Evolutionary conservation across 768 basidiomycete species (phyloP).

Genomic region (Suillus variegatus): DNA sequence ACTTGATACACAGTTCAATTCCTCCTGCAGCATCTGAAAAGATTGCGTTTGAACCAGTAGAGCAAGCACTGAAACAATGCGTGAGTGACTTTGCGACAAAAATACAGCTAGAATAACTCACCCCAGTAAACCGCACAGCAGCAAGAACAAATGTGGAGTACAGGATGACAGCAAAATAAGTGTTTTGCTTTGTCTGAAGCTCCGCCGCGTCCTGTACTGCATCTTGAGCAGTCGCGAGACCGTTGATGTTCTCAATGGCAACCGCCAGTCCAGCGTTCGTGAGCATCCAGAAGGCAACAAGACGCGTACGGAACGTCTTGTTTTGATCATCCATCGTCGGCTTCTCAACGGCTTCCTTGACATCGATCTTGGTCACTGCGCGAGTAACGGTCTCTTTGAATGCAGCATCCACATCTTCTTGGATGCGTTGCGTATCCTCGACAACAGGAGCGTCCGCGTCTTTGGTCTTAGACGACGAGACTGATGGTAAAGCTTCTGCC

Average conservation of each 20-base stretch:
- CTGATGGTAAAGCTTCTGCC: slow-evolving; percentile 86
- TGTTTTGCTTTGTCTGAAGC: slow-evolving; percentile 50
- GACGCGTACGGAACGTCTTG: slow-evolving; percentile 89
- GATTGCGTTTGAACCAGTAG: slow-evolving; percentile 82
- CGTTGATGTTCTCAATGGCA: slow-evolving; percentile 75
- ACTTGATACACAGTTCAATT: slow-evolving; percentile 43
- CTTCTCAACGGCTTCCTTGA: slow-evolving; percentile 68
- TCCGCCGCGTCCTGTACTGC: slow-evolving; percentile 40
- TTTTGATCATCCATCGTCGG: slow-evolving; percentile 89
- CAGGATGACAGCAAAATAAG: slow-evolving; percentile 77
- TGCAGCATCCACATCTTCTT: slow-evolving; percentile 86
- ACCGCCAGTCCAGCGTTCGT: slow-evolving; percentile 69
- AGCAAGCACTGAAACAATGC: slow-evolving; percentile 62
- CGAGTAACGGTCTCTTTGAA: slow-evolving; percentile 93
- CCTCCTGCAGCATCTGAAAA: slow-evolving; percentile 79
- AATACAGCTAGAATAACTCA: slow-evolving; percentile 39
- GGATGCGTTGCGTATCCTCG: slow-evolving; percentile 79
- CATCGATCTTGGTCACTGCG: slow-evolving; percentile 73
- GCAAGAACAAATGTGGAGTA: slow-evolving; percentile 79
- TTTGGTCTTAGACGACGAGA: slow-evolving; percentile 81
- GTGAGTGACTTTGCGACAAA: neutral
- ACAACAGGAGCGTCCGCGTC: slow-evolving; percentile 77
- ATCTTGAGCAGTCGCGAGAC: slow-evolving; percentile 46
- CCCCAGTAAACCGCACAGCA: slow-evolving; percentile 72
- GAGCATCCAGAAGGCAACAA: slow-evolving; percentile 83